These are phyloP conservation scores for Ormosia emarginata DNA, from an alignment of 306 rosid species.

Conservation along the genomic window DNA sequence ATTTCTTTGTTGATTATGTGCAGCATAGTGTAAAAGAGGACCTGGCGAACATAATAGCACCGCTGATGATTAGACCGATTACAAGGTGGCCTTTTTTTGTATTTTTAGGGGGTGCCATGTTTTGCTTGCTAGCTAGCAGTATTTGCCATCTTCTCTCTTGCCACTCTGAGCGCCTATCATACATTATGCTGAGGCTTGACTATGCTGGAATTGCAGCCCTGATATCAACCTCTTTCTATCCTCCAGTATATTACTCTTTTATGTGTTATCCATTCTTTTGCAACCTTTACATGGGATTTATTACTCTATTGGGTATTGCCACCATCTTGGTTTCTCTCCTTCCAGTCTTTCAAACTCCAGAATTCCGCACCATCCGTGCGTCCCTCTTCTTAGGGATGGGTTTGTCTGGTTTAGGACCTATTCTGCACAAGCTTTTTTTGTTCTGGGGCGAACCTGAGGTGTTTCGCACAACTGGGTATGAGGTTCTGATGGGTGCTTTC, in stretches of 20 bases:
- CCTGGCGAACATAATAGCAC: constrained; percentile 72
- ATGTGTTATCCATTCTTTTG: constrained; percentile 95
- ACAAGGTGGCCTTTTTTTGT: constrained; percentile 94
- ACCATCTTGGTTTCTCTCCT: constrained; percentile 70
- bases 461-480: constrained; percentile 79
- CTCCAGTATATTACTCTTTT: constrained; percentile 94
- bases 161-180: constrained; percentile 78
- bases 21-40: constrained; percentile 82
- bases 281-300: constrained; percentile 79
- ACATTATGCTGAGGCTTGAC: constrained; percentile 91
- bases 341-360: constrained; percentile 82
- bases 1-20: constrained; percentile 27
- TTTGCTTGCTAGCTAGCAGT: constrained; percentile 93
- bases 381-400: constrained; percentile 90
- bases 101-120: constrained; percentile 96
- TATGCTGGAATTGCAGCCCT: constrained; percentile 99
- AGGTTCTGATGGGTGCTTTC: constrained; percentile 75
- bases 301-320: constrained; percentile 70
- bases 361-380: constrained; percentile 73
- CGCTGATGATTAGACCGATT: constrained; percentile 76
- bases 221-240: constrained; percentile 89
- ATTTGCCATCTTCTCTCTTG: constrained; percentile 90
- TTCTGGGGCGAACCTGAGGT: constrained; percentile 91
- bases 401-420: constrained; percentile 66
- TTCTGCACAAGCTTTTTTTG: constrained; percentile 75